phyloP scores from a whole-genome alignment of 768 basidiomycete genomes.

The Clavulina sp. region DNA sequence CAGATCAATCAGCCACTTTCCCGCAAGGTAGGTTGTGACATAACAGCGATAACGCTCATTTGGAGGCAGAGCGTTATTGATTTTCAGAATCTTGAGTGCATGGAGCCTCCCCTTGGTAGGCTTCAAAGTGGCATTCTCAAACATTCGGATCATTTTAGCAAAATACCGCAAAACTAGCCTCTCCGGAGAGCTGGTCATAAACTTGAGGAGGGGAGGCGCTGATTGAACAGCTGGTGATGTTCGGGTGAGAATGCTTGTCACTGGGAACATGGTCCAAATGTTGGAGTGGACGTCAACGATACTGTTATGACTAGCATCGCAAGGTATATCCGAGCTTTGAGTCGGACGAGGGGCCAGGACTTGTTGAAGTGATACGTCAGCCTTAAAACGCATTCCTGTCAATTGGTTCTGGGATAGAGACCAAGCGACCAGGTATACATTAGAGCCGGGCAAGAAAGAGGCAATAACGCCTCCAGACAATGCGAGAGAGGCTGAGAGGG shows the following conservation, averaged over 20 bases:
- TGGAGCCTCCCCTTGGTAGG: not conserved
- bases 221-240: constrained; percentile 16
- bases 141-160: not conserved
- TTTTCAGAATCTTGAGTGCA: not conserved
- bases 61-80: constrained; percentile 18
- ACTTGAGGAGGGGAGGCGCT: constrained; percentile 14
- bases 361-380: constrained; percentile 38
- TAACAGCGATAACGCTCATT: constrained; percentile 12
- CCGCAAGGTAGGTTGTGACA: constrained; percentile 27
- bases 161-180: constrained; percentile 21
- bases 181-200: constrained; percentile 9
- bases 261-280: constrained; percentile 30
- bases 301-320: constrained; percentile 1
- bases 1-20: constrained; percentile 46
- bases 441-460: constrained; percentile 27
- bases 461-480: constrained; percentile 18
- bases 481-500: constrained; percentile 4
- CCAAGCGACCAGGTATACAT: constrained; percentile 28
- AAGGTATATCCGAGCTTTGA: constrained; percentile 30
- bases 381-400: constrained; percentile 30
- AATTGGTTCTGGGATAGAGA: constrained; percentile 20
- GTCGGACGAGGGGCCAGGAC: constrained; percentile 34
- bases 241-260: constrained; percentile 33
- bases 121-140: not conserved
- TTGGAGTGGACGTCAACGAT: constrained; percentile 7